These are phyloP conservation scores for Magnolia kwangsiensis DNA, from an alignment of 164 flowering plant genomes.

Conservation along the genomic window DNA sequence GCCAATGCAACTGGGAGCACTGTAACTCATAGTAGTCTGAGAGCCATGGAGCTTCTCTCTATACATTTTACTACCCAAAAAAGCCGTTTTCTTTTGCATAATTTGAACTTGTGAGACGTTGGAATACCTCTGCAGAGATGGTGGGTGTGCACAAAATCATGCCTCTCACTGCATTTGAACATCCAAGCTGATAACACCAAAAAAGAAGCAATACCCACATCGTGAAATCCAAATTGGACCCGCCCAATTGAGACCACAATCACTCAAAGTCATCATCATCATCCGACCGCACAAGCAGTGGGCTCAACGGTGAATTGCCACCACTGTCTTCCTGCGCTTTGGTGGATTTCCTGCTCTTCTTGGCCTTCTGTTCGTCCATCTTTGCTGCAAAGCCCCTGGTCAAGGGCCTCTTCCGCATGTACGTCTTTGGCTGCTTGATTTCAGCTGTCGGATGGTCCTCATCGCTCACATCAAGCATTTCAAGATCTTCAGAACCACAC, in stretches of 20 bases:
- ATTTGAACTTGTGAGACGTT: background rate
- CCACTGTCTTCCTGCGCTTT: slow-evolving; percentile 6
- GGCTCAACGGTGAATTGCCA: slow-evolving; percentile 21
- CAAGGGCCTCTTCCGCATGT: background rate
- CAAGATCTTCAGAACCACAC: too few species aligned
- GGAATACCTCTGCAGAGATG: background rate
- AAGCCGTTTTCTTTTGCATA: background rate
- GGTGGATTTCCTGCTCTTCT: slow-evolving; percentile 23
- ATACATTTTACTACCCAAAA: too few species aligned
- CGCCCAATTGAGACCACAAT: background rate
- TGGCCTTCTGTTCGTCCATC: slow-evolving; percentile 5
- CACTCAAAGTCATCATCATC: slow-evolving; percentile 15
- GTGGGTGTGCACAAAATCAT: background rate
- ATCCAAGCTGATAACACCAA: background rate
- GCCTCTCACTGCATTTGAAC: background rate
- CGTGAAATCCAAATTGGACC: background rate
- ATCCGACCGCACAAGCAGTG: slow-evolving; percentile 21
- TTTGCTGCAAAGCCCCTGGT: background rate
- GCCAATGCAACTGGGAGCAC: too few species aligned
- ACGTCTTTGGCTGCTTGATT: background rate
- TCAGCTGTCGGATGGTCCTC: background rate
- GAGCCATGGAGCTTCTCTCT: too few species aligned
- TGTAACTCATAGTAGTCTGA: too few species aligned
- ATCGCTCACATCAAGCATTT: background rate
- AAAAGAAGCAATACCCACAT: background rate